Conservation (phyloP, 2,329 filamentous ascomycete genomes). For the Xylaria hypoxylon region DNA sequence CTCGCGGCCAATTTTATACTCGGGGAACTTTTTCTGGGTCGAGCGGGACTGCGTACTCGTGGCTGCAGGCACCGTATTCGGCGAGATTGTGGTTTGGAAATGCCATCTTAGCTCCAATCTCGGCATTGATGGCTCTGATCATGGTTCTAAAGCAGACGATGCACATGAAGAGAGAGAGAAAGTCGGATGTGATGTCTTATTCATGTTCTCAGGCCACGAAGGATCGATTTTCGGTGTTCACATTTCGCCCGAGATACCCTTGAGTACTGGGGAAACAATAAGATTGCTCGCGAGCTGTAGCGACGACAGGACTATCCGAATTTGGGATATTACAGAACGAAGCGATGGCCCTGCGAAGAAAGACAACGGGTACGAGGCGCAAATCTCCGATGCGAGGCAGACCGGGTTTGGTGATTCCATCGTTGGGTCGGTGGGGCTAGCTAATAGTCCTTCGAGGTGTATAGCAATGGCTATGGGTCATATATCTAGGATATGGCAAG, state of each 20-base stretch:
- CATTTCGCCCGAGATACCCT: constrained; percentile 70
- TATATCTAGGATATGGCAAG: constrained; percentile 87
- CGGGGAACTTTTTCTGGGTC: constrained; percentile 78
- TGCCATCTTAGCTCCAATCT: constrained; percentile 58
- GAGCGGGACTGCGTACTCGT: constrained; percentile 72
- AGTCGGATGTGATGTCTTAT: constrained; percentile 58
- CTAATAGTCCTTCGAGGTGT: constrained; percentile 54
- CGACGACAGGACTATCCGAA: constrained; percentile 87
- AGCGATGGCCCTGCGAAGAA: constrained; percentile 48
- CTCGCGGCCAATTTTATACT: constrained; percentile 88
- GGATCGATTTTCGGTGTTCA: constrained; percentile 93
- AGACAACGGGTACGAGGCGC: constrained; percentile 44
- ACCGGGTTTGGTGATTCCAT: constrained; percentile 71
- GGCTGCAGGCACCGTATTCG: constrained; percentile 92
- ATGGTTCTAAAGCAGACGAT: constrained; percentile 12
- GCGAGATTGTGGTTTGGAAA: constrained; percentile 92
- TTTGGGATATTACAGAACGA: constrained; percentile 83
- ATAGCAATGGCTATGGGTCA: constrained; percentile 87
- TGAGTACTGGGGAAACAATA: constrained; percentile 54
- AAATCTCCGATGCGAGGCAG: constrained; percentile 58
- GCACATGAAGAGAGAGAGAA: constrained; percentile 9
- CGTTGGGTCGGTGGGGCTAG: constrained; percentile 44
- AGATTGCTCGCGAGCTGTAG: constrained; percentile 91
- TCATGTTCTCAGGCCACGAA: constrained; percentile 77
- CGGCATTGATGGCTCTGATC: not conserved